A percentile compares a stretch with the other conserved stretches of the same genome.
Conservation (phyloP, 176 grass and related monocot species). For the Neostapfia colusana region DNA sequence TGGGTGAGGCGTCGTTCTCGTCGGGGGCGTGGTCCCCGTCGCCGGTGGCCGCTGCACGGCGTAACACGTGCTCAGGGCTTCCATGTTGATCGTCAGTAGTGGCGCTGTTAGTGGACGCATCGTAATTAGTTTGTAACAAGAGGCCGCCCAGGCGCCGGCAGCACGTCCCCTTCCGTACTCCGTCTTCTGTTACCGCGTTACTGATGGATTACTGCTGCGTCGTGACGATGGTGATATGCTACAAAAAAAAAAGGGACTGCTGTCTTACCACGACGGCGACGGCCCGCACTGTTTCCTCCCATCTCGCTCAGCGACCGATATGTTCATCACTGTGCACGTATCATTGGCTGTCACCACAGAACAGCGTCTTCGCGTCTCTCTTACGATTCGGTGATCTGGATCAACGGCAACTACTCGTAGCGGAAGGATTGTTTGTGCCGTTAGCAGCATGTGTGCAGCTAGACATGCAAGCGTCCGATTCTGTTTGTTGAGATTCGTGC, state of each 20-base stretch:
- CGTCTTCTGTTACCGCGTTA: neutral
- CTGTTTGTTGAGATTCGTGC: no score
- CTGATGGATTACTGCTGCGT: neutral
- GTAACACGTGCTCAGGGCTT: constrained; percentile 12
- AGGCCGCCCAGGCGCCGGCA: neutral
- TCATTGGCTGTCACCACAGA: neutral
- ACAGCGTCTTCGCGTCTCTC: neutral
- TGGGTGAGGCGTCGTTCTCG: constrained; percentile 33
- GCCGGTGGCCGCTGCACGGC: no score
- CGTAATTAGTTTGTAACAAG: no score
- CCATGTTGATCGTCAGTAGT: neutral
- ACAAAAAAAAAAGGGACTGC: constrained; percentile 22
- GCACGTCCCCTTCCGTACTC: neutral
- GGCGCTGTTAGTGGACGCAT: no score
- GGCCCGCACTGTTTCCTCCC: neutral
- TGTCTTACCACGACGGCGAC: constrained; percentile 19
- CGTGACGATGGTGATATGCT: neutral
- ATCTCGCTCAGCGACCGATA: no score
- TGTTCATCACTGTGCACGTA: neutral
- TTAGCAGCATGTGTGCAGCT: no score
- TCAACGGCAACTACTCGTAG: neutral
- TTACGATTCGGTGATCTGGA: neutral
- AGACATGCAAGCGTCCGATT: no score
- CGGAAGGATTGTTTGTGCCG: neutral
- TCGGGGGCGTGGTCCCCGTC: constrained; percentile 6